Evolutionary conservation across 1,284 basidiomycete genomes (phyloP), one percentile per base, ranked within the genome.

Genomic region (Pseudozyma sp.): DNA sequence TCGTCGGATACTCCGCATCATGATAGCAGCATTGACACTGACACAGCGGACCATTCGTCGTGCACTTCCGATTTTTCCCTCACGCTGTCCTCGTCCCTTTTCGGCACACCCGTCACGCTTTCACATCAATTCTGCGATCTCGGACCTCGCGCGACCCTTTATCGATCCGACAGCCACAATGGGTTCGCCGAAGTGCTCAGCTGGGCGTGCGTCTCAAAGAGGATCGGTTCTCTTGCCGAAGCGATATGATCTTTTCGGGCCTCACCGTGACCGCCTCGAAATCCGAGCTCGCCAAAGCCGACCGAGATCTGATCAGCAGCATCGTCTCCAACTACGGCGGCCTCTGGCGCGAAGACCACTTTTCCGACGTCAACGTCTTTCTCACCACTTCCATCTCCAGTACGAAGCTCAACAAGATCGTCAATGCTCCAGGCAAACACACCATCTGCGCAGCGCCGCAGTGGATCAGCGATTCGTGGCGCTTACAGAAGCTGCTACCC

Each of bases 281-380:
- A 87, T 68, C 65, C n/a, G 53, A 61, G 29, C 85, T 92, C 8
- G 88, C 89, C 6, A 58, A 85, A 2, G 80, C 88, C 7, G 92
- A 94, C 83, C 85, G 88, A 42, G 92, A 93, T 78, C 88, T 92
- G 7, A 88, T 94, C 43, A 88, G 88, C 0, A 90, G 90, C 0
- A 91, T 90, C 0, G 90, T 94, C 45, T 86, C 87, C 1, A 88
- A 90, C 0, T 88, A 92, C n/a, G 93, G 94, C 0, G 94, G 94
- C 4, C 90, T 92, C 82, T 93, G 90, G 89, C 88, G 91, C 14
- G 86, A 86, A 1, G 89, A 89, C 5, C 88, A 94, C 53, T 93
- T 92, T 0, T 88, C 88, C 62, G 93, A 95, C 70, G 90, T 94
- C 40, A 94, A 93, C 1, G 93, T 95, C 82, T 87, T 94, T 49